phyloP scores from a whole-genome alignment of 2,329 filamentous ascomycete species.

The Neodidymelliopsis sp. region DNA sequence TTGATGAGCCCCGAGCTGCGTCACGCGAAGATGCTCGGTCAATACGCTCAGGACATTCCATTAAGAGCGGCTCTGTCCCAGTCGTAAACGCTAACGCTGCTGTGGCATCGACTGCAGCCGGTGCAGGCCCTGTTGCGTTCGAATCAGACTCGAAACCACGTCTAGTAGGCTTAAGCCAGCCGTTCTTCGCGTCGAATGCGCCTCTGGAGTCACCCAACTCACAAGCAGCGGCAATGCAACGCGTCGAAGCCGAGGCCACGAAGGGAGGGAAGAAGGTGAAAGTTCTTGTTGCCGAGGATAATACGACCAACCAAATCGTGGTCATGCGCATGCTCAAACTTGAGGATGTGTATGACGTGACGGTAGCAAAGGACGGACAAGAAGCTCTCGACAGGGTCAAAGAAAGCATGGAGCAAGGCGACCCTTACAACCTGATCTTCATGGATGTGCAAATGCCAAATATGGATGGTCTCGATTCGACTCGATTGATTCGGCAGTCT shows the following conservation, averaged over 20 bases:
- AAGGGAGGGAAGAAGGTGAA: constrained; percentile 68
- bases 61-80: constrained; percentile 32
- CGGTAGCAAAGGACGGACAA: constrained; percentile 76
- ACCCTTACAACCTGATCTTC: constrained; percentile 85
- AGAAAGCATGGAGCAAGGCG: constrained; percentile 75
- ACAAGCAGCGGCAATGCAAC: constrained; percentile 71
- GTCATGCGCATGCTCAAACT: constrained; percentile 73
- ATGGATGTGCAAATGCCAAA: constrained; percentile 98
- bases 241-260: constrained; percentile 68
- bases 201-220: constrained; percentile 62
- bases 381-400: constrained; percentile 89
- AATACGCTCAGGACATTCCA: constrained; percentile 42
- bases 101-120: constrained; percentile 18
- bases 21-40: constrained; percentile 44
- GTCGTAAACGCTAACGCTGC: constrained; percentile 21
- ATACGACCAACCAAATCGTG: constrained; percentile 59
- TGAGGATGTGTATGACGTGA: constrained; percentile 85
- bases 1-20: constrained; percentile 33
- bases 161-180: constrained; percentile 80
- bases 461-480: constrained; percentile 86
- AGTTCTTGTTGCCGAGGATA: constrained; percentile 86
- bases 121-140: constrained; percentile 50
- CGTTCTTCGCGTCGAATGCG: constrained; percentile 71
- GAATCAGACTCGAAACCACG: constrained; percentile 75
- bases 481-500: constrained; percentile 81